phyloP scores from a whole-genome alignment of 805 yeast species.

The Saccharomycopsis oosterbeekiorum region DNA sequence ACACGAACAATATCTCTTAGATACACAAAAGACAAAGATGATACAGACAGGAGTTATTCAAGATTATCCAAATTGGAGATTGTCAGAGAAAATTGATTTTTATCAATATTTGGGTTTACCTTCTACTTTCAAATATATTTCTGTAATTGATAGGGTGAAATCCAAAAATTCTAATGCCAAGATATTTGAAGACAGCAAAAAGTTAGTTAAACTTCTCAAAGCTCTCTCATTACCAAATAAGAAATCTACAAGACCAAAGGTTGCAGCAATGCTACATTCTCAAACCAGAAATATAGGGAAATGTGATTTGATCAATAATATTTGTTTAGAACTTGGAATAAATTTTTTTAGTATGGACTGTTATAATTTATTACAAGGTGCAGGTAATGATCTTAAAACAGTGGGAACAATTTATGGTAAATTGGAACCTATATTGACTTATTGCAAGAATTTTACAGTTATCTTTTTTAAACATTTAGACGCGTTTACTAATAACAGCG shows the following conservation, averaged over 20 bases:
- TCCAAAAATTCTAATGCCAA: conserved; percentile 18
- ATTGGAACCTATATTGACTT: conserved; percentile 50
- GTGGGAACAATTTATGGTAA: conserved; percentile 71
- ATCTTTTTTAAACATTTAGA: conserved; percentile 67
- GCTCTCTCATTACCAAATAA: not conserved
- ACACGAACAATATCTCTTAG: conserved; percentile 43
- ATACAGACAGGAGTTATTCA: conserved; percentile 52
- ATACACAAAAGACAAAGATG: conserved; percentile 59
- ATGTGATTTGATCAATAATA: conserved; percentile 45
- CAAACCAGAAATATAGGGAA: conserved; percentile 74
- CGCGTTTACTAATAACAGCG: conserved; percentile 52
- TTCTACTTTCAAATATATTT: conserved; percentile 29
- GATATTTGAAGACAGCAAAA: conserved; percentile 38
- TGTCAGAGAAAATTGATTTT: conserved; percentile 30
- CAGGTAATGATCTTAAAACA: conserved; percentile 68
- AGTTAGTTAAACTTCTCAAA: conserved; percentile 25
- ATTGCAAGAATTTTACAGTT: conserved; percentile 36
- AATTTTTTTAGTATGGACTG: conserved; percentile 64
- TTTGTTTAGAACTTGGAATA: conserved; percentile 51
- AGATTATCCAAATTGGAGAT: conserved; percentile 27
- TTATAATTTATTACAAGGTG: conserved; percentile 38
- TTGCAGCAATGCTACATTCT: conserved; percentile 38
- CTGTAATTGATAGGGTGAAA: not conserved
- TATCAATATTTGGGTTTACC: conserved; percentile 37
- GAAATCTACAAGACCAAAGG: not conserved